Evolutionary conservation across 371 early-diverging fungal genomes (phyloP).

Genomic region (Mucor irregularis): DNA sequence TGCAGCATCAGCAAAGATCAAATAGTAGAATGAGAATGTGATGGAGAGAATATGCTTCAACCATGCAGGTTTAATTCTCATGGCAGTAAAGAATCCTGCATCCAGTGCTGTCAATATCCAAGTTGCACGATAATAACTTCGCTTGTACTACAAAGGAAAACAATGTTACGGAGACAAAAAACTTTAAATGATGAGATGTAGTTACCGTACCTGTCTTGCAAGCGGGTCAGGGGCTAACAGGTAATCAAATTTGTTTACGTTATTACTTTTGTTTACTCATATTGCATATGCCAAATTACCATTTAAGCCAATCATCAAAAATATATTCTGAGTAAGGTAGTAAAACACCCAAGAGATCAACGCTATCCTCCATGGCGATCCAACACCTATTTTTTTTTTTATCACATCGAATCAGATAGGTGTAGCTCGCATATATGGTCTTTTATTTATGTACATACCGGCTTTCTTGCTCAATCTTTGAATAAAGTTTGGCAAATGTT

Average conservation of each 20-base stretch:
- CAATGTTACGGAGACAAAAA: not conserved
- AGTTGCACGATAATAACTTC: conserved; percentile 90
- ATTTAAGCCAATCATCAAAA: conserved; percentile 58
- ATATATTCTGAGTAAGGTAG: conserved; percentile 63
- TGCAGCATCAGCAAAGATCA: conserved; percentile 85
- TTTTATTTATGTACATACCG: conserved; percentile 19
- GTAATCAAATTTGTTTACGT: conserved; percentile 2
- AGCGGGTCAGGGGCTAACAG: conserved; percentile 69
- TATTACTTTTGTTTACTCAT: not conserved
- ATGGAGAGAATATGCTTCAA: conserved; percentile 78
- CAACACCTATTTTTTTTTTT: conserved; percentile 15
- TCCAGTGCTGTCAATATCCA: conserved; percentile 92
- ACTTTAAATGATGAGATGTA: not conserved
- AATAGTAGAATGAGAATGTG: conserved; percentile 78
- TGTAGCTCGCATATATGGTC: not conserved
- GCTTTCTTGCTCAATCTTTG: conserved; percentile 27
- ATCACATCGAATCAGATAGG: conserved; percentile 2
- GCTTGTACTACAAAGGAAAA: conserved; percentile 88
- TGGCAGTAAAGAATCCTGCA: conserved; percentile 95
- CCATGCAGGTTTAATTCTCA: conserved; percentile 73
- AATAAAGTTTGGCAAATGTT: conserved; percentile 20
- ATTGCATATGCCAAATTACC: conserved; percentile 41
- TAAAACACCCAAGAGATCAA: conserved; percentile 67
- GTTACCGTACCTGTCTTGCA: conserved; percentile 53
- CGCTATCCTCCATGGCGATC: conserved; percentile 80